Evolutionary conservation across 768 basidiomycete genomes (phyloP).

Genomic region (Stropharia rugosoannulata): DNA sequence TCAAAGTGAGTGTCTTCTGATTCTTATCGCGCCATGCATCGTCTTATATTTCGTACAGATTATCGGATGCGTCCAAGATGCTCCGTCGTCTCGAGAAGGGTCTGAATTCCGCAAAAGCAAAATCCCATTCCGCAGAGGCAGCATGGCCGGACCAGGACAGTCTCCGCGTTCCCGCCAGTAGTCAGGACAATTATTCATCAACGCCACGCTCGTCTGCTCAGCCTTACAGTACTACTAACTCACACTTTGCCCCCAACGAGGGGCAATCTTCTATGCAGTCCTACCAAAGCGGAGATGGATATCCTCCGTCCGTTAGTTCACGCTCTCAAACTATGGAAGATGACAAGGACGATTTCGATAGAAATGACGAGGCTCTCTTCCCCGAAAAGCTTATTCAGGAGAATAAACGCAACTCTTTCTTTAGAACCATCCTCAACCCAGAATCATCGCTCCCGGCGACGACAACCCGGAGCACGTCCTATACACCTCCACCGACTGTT

Average conservation of each 20-base stretch:
- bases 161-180: slow-evolving; percentile 23
- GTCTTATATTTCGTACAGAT: slow-evolving; percentile 36
- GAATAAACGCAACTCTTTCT: slow-evolving; percentile 73
- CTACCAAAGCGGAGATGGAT: slow-evolving; percentile 32
- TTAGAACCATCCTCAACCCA: slow-evolving; percentile 80
- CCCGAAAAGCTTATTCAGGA: slow-evolving; percentile 79
- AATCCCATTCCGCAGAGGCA: slow-evolving; percentile 49
- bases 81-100: slow-evolving; percentile 84
- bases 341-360: slow-evolving; percentile 67
- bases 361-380: slow-evolving; percentile 61
- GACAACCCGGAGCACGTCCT: slow-evolving; percentile 36
- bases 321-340: slow-evolving; percentile 54
- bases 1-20: slow-evolving; percentile 62
- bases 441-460: slow-evolving; percentile 38
- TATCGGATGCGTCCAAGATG: slow-evolving; percentile 90
- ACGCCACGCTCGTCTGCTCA: slow-evolving; percentile 31
- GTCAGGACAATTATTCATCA: slow-evolving; percentile 26
- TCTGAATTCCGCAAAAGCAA: slow-evolving; percentile 73
- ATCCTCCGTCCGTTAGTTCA: slow-evolving; percentile 35
- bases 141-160: slow-evolving; percentile 35
- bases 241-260: slow-evolving; percentile 44
- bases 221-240: slow-evolving; percentile 27
- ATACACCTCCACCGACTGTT: slow-evolving; percentile 38
- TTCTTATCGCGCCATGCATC: slow-evolving; percentile 10
- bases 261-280: slow-evolving; percentile 45